phyloP scores from a whole-genome alignment of 2,329 filamentous ascomycete genomes.

The Coniochaeta sp. region DNA sequence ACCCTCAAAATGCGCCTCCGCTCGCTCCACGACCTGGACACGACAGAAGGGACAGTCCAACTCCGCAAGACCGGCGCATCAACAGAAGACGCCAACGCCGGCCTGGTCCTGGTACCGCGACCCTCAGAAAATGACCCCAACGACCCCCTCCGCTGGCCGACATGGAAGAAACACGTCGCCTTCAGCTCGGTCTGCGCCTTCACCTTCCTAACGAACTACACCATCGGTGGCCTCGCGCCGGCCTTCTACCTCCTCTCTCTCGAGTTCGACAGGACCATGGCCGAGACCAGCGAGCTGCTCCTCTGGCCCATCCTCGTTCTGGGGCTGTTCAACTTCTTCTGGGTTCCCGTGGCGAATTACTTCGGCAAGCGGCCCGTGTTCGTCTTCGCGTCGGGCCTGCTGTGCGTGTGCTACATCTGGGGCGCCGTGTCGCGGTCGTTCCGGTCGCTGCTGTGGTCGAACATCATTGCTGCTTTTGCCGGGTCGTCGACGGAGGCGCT shows the following conservation, averaged over 20 bases:
- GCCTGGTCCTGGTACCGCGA: constrained; percentile 28
- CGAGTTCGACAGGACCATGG: constrained; percentile 34
- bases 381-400: constrained; percentile 30
- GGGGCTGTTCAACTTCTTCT: constrained; percentile 41
- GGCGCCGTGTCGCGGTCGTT: constrained; percentile 33
- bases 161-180: constrained; percentile 35
- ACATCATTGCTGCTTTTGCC: constrained; percentile 36
- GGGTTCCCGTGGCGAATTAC: constrained; percentile 39
- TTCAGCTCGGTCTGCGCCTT: constrained; percentile 35
- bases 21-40: constrained; percentile 20
- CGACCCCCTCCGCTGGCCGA: constrained; percentile 39
- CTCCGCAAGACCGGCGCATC: constrained; percentile 12
- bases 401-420: constrained; percentile 34
- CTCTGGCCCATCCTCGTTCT: constrained; percentile 35
- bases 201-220: constrained; percentile 37
- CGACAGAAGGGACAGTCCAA: constrained; percentile 39
- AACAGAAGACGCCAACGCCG: neutral
- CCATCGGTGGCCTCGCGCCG: constrained; percentile 34
- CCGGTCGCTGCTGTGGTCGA: constrained; percentile 34
- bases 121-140: constrained; percentile 36
- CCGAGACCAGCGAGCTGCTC: constrained; percentile 33
- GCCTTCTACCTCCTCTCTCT: constrained; percentile 34
- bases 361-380: constrained; percentile 39
- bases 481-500: constrained; percentile 36
- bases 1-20: constrained; percentile 9